Evolutionary conservation across 2,329 filamentous ascomycete species (phyloP).

Genomic region (Colletotrichum godetiae): DNA sequence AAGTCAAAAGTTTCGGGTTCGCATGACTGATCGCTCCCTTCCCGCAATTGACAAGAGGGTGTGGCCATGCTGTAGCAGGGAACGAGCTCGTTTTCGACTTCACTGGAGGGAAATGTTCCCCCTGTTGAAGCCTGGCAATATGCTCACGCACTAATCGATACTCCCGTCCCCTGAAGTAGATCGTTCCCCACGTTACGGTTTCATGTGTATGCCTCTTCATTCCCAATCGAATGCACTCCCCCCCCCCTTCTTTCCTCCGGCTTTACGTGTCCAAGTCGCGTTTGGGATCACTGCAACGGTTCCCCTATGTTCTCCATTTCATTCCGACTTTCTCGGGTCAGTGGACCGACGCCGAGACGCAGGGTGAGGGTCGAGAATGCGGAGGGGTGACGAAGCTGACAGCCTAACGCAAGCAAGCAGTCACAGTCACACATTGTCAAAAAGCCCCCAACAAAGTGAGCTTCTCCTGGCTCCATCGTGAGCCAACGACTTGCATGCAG

Average conservation of each 20-base stretch:
- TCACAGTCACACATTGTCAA: constrained; percentile 7
- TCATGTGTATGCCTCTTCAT: constrained; percentile 26
- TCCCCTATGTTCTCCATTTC: constrained; percentile 5
- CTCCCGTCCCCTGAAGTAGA: constrained; percentile 29
- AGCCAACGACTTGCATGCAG: constrained; percentile 1
- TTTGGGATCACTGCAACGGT: background rate
- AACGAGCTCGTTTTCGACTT: constrained; percentile 10
- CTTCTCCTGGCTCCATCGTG: background rate
- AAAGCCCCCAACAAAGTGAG: constrained; percentile 6
- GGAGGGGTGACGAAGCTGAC: constrained; percentile 2
- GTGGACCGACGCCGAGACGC: constrained; percentile 15
- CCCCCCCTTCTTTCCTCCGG: background rate
- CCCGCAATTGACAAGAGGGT: constrained; percentile 28
- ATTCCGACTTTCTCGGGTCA: constrained; percentile 1
- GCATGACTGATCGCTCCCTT: constrained; percentile 30
- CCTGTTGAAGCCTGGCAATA: background rate
- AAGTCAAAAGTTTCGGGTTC: constrained; percentile 20
- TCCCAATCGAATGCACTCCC: constrained; percentile 28
- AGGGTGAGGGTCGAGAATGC: constrained; percentile 25
- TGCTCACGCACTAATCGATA: constrained; percentile 11
- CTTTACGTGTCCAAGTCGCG: constrained; percentile 14
- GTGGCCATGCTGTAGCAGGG: constrained; percentile 9
- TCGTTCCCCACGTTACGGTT: constrained; percentile 32
- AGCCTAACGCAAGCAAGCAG: constrained; percentile 5
- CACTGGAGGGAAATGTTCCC: background rate